Evolutionary conservation across 345 rosid genomes (phyloP), one percentile per base, ranked within the genome.

Genomic region (Sisymbrium altissimum): DNA sequence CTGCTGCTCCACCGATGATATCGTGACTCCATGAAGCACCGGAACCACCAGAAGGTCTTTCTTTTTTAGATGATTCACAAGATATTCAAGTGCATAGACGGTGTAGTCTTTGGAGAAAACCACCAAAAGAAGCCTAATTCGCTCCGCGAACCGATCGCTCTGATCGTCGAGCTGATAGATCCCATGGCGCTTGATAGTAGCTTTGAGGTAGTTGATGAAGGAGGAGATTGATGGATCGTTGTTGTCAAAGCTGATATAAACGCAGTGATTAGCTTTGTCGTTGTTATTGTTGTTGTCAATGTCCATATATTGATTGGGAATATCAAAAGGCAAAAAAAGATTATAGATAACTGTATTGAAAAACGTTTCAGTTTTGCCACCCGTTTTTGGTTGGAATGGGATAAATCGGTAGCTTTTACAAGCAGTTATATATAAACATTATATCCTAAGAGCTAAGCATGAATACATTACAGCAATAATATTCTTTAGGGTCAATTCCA

Each of bases 171-270:
- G 38, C 48, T 36, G 39, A 67, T 38, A n/a, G 15, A 67, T 53
- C 12, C 61, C 61, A 36, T 52, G 61, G 25, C 48, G 48, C 7
- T 39, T 67, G 25, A 67, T 52, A 49, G 27, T 53, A 67, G 48
- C 71, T 52, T 9, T 38, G 21, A 67, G 71, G 61, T 38, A 52
- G 23, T 53, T 18, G 10, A 67, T 38, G 61, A 67, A 67, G 23
- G 50, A 52, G 25, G 27, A 67, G 17, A 67, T 11, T 49, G 27
- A 67, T 15, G 15, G 30, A 19, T 67, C 71, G 4, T 25, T 53
- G 0, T 38, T 9, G 61, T 52, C 71, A 21, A 36, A 67, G 14
- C 17, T 38, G 12, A 67, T 67, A 53, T 39, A 53, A 38, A 67
- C 61, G 5, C 13, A 13, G n/a, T 14, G 33, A 6, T 35, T 23